Base-by-base conservation (phyloP, 2,329 filamentous ascomycete genomes). In the Scedosporium dehoogii region DNA sequence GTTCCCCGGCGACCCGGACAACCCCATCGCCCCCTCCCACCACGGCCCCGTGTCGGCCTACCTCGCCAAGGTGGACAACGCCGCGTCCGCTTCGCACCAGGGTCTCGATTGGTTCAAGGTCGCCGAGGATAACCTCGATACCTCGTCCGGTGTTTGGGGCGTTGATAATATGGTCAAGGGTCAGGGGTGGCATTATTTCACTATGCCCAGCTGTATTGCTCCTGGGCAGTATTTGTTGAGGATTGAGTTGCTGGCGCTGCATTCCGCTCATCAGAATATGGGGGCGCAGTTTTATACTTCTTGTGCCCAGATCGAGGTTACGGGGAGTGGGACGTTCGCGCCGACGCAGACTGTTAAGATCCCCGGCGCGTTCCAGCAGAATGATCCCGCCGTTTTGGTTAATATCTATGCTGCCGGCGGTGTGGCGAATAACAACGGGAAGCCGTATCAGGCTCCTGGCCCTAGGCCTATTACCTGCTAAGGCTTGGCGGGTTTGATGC, bases 221-320 rank as follows among this genome's bases (percentile, higher is more conserved):
- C 73, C 79, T 1, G 82, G 81, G 55, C 74, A 83, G 59, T 84
- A 84, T 66, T 76, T 85, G 29, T 72, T 85, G 69, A 76, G 81
- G 53, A 78, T 80, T 29, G 81, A 85, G 73, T 74, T 80, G 38
- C 66, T 81, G 58, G 79, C 75, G 21, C 73, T 82, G 16, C 79
- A 82, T 70, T 72, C 72, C n/a, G 76, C 78, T 10, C 70, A 76
- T 41, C 64, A 69, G 42, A 69, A 73, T 61, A 74, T 83, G 51
- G 78, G 79, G n/a, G 78, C 79, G 29, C 79, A 82, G 70, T 79
- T 78, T 68, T 82, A 82, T 69, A 77, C 77, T 62, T 78, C 80
- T 66, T 82, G 85, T 69, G 73, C 83, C 69, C 85, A 85, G 75
- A 70, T 87, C 63, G 76, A 83, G 66, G 74, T 86, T 62, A 80